Conservation (phyloP, 805 yeast genomes). For the Groenewaldozyma salmanticensis region DNA sequence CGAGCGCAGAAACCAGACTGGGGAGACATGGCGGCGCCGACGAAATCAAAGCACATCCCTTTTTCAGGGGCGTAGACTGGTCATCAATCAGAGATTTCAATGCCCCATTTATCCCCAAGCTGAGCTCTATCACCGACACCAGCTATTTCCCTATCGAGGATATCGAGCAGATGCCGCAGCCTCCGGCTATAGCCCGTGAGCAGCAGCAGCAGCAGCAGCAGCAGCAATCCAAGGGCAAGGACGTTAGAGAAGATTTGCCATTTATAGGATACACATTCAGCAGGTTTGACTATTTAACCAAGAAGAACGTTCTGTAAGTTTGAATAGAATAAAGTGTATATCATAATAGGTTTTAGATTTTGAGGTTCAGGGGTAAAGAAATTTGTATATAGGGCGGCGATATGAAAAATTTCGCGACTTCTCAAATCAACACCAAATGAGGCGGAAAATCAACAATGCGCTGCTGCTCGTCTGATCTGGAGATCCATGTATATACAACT, state of each 20-base stretch:
- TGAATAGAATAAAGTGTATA: no score
- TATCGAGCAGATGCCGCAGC: slow-evolving; percentile 86
- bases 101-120: slow-evolving; percentile 89
- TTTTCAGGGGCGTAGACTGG: slow-evolving; percentile 96
- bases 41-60: slow-evolving; percentile 83
- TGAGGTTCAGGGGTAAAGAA: neutral
- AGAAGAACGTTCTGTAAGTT: slow-evolving; percentile 28
- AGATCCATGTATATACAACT: no score
- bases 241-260: slow-evolving; percentile 79
- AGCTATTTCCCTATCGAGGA: slow-evolving; percentile 98
- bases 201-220: slow-evolving; percentile 53
- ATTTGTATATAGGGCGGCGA: neutral
- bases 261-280: slow-evolving; percentile 96
- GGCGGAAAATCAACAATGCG: neutral
- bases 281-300: slow-evolving; percentile 82
- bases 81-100: slow-evolving; percentile 74
- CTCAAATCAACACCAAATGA: neutral
- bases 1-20: slow-evolving; percentile 67
- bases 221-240: slow-evolving; percentile 32
- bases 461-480: no score
- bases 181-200: slow-evolving; percentile 38
- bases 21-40: slow-evolving; percentile 90
- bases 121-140: slow-evolving; percentile 89
- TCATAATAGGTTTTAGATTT: neutral
- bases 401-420: neutral